Base-by-base conservation (phyloP, 2,329 filamentous ascomycete genomes). In the Sporothrix protearum region DNA sequence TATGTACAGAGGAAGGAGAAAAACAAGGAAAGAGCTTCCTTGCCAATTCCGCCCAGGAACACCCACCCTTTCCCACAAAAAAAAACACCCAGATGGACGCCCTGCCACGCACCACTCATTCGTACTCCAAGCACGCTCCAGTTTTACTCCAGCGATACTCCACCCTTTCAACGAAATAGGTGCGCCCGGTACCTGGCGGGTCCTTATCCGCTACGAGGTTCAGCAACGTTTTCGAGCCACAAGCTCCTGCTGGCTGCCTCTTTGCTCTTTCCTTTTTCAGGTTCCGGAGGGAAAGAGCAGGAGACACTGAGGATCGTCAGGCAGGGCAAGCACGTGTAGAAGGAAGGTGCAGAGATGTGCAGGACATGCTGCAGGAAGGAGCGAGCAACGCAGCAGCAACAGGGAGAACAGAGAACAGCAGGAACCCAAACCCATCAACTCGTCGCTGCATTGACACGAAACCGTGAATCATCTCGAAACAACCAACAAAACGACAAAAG, bases 191-290 rank as follows among this genome's bases (percentile, higher is more conserved):
- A 42, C 63, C 28, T 30, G 42, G 63, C 63, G 61, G 61, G 61
- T 64, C 63, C 63, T 47, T 36, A 51, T 67, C 63, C 25, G 63
- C 63, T 51, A 36, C 63, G 42, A 12, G 64, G 47, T 39, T 53
- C 47, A 36, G 64, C 28, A 16, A 33, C 30, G 64, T 68, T 68
- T 68, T 68, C 64, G 45, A 53, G 25, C 28, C 42, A 36, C 64
- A 68, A 68, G 16, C 64, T 53, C 19, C 45, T 19, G 22, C 64
- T 47, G 64, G 45, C 64, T 68, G 64, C 64, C 64, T 68, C 64
- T 39, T 68, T 51, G 16, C 42, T 66, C 9, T 66, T 66, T 66
- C 45, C 30, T 14, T 14, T 12, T 19, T 10, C 3, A n/a, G 0
- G n/a, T 22, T 45, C n/a, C 10, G 61, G 61, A 45, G 28, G 28